Conservation (phyloP, 2,329 filamentous ascomycete species). For the Neoarthrinium moseri region DNA sequence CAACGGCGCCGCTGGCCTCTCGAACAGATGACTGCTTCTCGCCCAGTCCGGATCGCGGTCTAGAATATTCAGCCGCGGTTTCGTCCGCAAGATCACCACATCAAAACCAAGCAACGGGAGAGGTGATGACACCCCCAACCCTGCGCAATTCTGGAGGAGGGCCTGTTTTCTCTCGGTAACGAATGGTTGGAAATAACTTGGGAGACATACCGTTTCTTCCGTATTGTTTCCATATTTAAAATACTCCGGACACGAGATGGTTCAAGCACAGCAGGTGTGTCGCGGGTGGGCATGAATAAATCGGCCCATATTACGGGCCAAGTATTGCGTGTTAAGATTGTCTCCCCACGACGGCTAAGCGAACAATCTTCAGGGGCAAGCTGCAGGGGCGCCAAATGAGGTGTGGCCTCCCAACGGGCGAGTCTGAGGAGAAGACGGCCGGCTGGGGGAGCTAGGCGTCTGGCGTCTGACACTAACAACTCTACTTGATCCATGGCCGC, state of each 20-base stretch:
- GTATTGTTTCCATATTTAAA: slow-evolving; percentile 7
- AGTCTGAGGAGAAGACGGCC: too few species aligned
- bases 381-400: not conserved
- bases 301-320: not conserved
- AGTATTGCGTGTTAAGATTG: slow-evolving; percentile 6
- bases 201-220: too few species aligned
- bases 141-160: too few species aligned
- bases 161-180: too few species aligned
- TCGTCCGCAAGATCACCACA: slow-evolving; percentile 4
- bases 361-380: not conserved
- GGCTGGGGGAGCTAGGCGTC: not conserved
- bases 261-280: too few species aligned
- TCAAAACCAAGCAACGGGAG: slow-evolving; percentile 1
- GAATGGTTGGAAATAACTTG: too few species aligned
- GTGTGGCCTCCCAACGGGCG: not conserved
- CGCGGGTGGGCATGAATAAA: not conserved
- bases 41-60: not conserved
- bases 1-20: not conserved
- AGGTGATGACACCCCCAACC: too few species aligned
- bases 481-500: not conserved
- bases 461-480: not conserved
- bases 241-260: too few species aligned
- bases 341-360: not conserved
- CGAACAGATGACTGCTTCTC: slow-evolving; percentile 1
- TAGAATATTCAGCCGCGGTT: slow-evolving; percentile 4